These are phyloP conservation scores for Syzygium aqueum DNA, from an alignment of 345 rosid genomes.

Conservation along the genomic window DNA sequence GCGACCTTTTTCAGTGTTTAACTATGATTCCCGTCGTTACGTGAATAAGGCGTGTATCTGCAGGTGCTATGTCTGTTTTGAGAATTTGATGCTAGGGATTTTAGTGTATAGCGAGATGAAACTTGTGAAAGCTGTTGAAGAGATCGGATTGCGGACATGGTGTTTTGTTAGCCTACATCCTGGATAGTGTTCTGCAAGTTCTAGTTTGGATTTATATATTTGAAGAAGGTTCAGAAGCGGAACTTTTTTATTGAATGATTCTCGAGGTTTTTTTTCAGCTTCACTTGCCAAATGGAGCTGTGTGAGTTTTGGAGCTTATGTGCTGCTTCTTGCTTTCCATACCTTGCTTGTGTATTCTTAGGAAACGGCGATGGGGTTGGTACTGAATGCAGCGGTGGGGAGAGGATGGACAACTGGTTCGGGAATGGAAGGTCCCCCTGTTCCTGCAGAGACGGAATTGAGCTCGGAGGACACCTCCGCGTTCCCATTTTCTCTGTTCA, in stretches of 20 bases:
- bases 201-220: background rate
- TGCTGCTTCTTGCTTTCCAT: background rate
- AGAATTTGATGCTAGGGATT: background rate
- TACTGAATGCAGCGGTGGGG: constrained; percentile 67
- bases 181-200: background rate
- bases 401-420: constrained; percentile 95
- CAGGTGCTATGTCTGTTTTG: background rate
- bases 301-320: background rate
- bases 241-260: background rate
- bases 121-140: background rate
- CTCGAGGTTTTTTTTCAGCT: background rate
- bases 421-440: constrained; percentile 89
- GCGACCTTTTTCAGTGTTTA: background rate
- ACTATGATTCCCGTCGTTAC: background rate
- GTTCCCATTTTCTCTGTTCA: constrained; percentile 88
- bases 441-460: constrained; percentile 38
- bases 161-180: background rate
- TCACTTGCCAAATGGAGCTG: background rate
- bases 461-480: constrained; percentile 51
- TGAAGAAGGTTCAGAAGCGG: background rate
- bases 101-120: background rate
- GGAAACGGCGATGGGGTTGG: constrained; percentile 92
- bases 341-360: background rate
- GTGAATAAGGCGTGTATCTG: too few species aligned
- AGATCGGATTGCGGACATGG: background rate